Percentiles rank a stretch among this genome's conserved stretches.
phyloP scores from a whole-genome alignment of 345 rosid species.

The Camelina hispida region DNA sequence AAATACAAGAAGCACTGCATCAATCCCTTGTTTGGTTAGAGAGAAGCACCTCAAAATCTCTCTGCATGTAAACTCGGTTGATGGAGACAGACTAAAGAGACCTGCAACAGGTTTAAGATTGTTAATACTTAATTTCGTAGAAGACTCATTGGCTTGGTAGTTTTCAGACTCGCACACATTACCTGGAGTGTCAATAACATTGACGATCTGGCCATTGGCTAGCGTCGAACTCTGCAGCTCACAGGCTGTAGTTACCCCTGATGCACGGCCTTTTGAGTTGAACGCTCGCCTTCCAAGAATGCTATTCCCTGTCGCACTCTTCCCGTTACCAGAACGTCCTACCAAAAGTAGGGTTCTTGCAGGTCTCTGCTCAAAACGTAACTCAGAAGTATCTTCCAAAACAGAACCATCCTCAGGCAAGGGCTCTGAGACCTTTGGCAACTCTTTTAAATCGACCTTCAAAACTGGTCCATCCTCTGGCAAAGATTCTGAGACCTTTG shows the following conservation, averaged over 20 bases:
- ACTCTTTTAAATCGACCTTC: neutral
- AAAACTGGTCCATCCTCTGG: neutral
- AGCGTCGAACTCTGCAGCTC: conserved; percentile 53
- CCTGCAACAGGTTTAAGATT: conserved; percentile 7
- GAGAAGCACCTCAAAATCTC: neutral
- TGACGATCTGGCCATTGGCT: conserved; percentile 60
- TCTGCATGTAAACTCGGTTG: neutral
- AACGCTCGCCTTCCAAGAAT: conserved; percentile 68
- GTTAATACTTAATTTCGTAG: neutral
- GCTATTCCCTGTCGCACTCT: conserved; percentile 85
- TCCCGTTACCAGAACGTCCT: conserved; percentile 84
- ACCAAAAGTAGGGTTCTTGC: conserved; percentile 52
- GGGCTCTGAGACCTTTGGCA: neutral
- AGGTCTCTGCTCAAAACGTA: neutral
- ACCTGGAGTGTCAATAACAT: conserved; percentile 91
- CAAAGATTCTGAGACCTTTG: neutral
- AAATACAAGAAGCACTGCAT: conserved; percentile 69
- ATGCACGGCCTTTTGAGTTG: conserved; percentile 62
- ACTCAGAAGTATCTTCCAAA: neutral
- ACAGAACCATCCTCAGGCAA: neutral
- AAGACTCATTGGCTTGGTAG: neutral
- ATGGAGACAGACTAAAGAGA: conserved; percentile 15
- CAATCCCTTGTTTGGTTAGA: conserved; percentile 68
- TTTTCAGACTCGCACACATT: neutral
- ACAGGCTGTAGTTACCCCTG: conserved; percentile 72